Conservation (phyloP, 202 grass and related monocot genomes). For the Musa balbisiana region DNA sequence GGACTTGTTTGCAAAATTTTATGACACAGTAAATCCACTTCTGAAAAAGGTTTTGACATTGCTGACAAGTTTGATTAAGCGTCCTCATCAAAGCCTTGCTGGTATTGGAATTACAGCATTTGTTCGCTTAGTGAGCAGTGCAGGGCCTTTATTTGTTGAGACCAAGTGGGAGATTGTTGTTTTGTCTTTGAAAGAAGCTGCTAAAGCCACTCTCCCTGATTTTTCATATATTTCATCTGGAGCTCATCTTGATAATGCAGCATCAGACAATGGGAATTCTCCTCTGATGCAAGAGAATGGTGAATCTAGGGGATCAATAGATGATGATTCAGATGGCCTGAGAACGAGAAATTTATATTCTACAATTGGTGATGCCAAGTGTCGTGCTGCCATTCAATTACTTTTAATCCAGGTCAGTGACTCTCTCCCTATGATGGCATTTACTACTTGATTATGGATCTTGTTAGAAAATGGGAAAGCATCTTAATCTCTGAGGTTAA, state of each 20-base stretch:
- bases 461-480: neutral
- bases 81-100: constrained; percentile 98
- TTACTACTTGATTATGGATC: neutral
- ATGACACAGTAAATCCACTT: constrained; percentile 88
- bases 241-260: constrained; percentile 56
- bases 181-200: constrained; percentile 87
- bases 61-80: constrained; percentile 97
- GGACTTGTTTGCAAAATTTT: constrained; percentile 98
- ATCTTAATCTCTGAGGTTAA: neutral
- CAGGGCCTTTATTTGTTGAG: constrained; percentile 80
- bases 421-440: neutral
- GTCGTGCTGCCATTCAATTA: constrained; percentile 93
- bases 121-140: constrained; percentile 95
- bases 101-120: constrained; percentile 97
- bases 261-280: constrained; percentile 49
- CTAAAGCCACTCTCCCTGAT: constrained; percentile 80
- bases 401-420: constrained; percentile 84
- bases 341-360: constrained; percentile 84
- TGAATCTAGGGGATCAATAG: constrained; percentile 42
- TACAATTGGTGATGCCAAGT: constrained; percentile 90
- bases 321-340: constrained; percentile 52
- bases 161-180: constrained; percentile 91
- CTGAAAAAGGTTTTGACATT: constrained; percentile 83
- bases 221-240: constrained; percentile 81
- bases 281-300: constrained; percentile 44